Evolutionary conservation across 2,329 filamentous ascomycete species (phyloP), one percentile per base, ranked within the genome.

Genomic region (Whalleya microplaca): DNA sequence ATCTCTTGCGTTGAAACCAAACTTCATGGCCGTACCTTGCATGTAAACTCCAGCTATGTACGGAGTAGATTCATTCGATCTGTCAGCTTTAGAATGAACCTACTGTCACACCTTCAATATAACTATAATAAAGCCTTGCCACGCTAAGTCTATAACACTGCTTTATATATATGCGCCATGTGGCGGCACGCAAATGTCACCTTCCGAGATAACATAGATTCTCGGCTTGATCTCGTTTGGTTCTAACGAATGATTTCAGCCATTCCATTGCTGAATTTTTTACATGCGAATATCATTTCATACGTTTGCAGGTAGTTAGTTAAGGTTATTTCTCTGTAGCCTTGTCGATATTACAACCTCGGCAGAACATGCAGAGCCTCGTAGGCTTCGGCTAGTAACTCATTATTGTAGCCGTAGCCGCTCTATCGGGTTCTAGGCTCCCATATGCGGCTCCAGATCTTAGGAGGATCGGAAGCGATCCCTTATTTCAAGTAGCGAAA

Each of bases 1-100:
- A 42, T 32, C 45, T 21, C 45, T 57, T 51, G 50, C 55, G 44
- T 51, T 48, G 23, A 27, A 51, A 48, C 42, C 52, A 55, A 56
- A 44, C 45, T 46, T 48, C 45, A 41, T 47, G 40, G 19, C 27
- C 18, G 21, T 45, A 51, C 27, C 42, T 49, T 44, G 45, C 43
- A 45, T 50, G 32, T 51, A 3, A 16, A 37, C 29, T 43, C 56
- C 27, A 29, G 32, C 48, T 53, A 44, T n/a, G n/a, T n/a, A n/a
- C n/a, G n/a, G n/a, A n/a, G n/a, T n/a, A n/a, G n/a, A 42, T 12
- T 43, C 23, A 37, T 21, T 21, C 9, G 14, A 37, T 29, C 21
- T 47, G 14, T 21, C 40, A 14, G 14, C 32, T 16, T 16, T 37
- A 7, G 9, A 3, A 14, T 37, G 8, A 37, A 12, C 32, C 14